Evolutionary conservation across 2,329 filamentous ascomycete species (phyloP), one percentile per base, ranked within the genome.

Genomic region (Colletotrichum sojae): DNA sequence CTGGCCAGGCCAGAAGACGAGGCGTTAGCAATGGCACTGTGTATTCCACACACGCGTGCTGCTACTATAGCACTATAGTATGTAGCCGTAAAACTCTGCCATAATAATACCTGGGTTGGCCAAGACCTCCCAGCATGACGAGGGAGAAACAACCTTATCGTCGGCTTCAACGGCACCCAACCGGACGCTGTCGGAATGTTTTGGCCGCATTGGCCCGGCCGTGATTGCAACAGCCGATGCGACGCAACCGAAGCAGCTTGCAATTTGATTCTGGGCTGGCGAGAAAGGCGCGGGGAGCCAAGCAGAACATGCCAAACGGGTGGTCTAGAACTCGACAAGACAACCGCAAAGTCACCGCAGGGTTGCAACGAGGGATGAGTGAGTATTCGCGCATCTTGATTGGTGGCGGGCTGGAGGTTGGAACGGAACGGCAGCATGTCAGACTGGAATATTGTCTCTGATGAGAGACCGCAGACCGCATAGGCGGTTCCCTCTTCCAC

Each of bases 311-410:
- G 61, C 49, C 62, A 60, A 46, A 46, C 15, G 6, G 40, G 52
- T 49, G 62, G 66, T 60, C 66, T 69, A 61, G 66, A 66, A 60
- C 31, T 36, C 31, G 31, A 36, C 31, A 10, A 36, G 31, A 36
- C 31, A 4, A 36, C 51, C 10, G 31, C 15, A 39, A 10, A n/a
- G 49, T 46, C 53, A 20, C 52, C 10, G 55, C 66, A 66, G 62
- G 66, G 62, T 60, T 45, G 31, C 55, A 56, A 31, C 45, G 62
- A 69, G 56, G 62, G 51, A 60, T 40, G 65, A 46, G 66, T 31
- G 65, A 46, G 66, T 31, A 43, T 51, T 40, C 43, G 27, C 9
- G 54, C 15, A 39, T 27, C 25, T 52, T 53, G 6, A 68, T 64
- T 68, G 65, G 61, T 52, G 40, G 16, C 53, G 39, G 48, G 39